Evolutionary conservation across 2,329 filamentous ascomycete genomes (phyloP).

Genomic region (Epichloe aotearoae): DNA sequence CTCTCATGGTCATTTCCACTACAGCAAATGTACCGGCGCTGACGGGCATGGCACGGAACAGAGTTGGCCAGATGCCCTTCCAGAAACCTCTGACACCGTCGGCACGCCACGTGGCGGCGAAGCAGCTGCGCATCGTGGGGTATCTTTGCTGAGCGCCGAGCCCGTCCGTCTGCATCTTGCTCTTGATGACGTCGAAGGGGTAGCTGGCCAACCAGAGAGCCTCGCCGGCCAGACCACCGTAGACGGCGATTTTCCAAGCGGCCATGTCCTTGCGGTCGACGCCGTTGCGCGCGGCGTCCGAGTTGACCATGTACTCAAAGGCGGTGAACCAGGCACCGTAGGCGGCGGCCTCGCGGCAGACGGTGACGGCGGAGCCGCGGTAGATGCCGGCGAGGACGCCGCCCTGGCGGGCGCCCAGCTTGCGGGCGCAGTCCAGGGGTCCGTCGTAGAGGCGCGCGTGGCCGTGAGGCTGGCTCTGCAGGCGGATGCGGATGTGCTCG

Average conservation of each 20-base stretch:
- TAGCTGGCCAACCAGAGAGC: conserved; percentile 88
- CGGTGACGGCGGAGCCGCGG: conserved; percentile 74
- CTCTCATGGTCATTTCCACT: conserved; percentile 52
- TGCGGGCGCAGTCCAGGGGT: conserved; percentile 79
- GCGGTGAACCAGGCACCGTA: conserved; percentile 93
- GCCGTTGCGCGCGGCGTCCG: conserved; percentile 65
- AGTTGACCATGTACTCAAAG: conserved; percentile 95
- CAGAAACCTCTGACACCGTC: conserved; percentile 82
- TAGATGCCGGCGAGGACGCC: conserved; percentile 62
- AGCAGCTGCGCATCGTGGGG: conserved; percentile 76
- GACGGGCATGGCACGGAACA: conserved; percentile 92
- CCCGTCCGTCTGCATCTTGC: conserved; percentile 98
- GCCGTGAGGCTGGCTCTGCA: conserved; percentile 93
- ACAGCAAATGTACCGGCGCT: conserved; percentile 96
- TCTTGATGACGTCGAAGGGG: conserved; percentile 95
- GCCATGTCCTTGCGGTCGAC: conserved; percentile 66
- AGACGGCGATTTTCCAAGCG: conserved; percentile 75
- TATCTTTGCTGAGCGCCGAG: conserved; percentile 63
- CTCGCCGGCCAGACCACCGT: conserved; percentile 89
- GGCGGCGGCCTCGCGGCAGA: conserved; percentile 80
- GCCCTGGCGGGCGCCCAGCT: conserved; percentile 54
- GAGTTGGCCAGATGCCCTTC: conserved; percentile 82
- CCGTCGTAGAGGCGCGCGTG: conserved; percentile 64
- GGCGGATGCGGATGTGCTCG: conserved; percentile 89
- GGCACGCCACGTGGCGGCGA: conserved; percentile 62